These are phyloP conservation scores for Talaromyces piceae DNA, from an alignment of 2,329 filamentous ascomycete genomes.

Conservation along the genomic window DNA sequence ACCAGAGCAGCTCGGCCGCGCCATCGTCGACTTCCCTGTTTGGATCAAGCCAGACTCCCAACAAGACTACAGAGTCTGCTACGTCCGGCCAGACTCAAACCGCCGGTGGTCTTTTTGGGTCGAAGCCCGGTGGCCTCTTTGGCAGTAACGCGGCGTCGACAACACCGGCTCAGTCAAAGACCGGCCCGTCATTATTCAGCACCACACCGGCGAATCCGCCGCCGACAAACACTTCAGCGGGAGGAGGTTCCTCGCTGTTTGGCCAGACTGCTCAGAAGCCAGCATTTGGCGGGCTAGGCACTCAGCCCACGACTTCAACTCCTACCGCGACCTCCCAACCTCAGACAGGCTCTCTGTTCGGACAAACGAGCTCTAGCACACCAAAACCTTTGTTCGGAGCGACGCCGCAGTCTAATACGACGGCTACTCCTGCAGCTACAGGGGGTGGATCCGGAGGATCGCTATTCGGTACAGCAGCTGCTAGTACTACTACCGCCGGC, in stretches of 20 bases:
- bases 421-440: slow-evolving; percentile 11
- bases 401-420: slow-evolving; percentile 14
- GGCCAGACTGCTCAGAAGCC: slow-evolving; percentile 21
- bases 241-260: slow-evolving; percentile 23
- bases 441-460: slow-evolving; percentile 13
- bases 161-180: slow-evolving; percentile 32
- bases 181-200: slow-evolving; percentile 25
- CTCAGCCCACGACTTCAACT: slow-evolving; percentile 16
- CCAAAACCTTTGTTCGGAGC: slow-evolving; percentile 24
- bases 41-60: slow-evolving; percentile 28
- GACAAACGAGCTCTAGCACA: slow-evolving; percentile 15
- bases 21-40: slow-evolving; percentile 23
- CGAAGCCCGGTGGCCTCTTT: slow-evolving; percentile 24
- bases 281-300: slow-evolving; percentile 21
- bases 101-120: slow-evolving; percentile 25
- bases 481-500: no score
- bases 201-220: slow-evolving; percentile 43
- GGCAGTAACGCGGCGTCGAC: slow-evolving; percentile 28
- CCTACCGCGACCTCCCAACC: slow-evolving; percentile 19
- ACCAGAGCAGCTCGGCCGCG: slow-evolving; percentile 14
- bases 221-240: slow-evolving; percentile 25
- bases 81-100: slow-evolving; percentile 24
- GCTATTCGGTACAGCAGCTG: slow-evolving; percentile 25
- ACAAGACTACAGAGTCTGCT: slow-evolving; percentile 28
- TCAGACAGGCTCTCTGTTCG: slow-evolving; percentile 24